These are phyloP conservation scores for Exutisphaerella laricina DNA, from an alignment of 2,329 filamentous ascomycete species.

Conservation along the genomic window DNA sequence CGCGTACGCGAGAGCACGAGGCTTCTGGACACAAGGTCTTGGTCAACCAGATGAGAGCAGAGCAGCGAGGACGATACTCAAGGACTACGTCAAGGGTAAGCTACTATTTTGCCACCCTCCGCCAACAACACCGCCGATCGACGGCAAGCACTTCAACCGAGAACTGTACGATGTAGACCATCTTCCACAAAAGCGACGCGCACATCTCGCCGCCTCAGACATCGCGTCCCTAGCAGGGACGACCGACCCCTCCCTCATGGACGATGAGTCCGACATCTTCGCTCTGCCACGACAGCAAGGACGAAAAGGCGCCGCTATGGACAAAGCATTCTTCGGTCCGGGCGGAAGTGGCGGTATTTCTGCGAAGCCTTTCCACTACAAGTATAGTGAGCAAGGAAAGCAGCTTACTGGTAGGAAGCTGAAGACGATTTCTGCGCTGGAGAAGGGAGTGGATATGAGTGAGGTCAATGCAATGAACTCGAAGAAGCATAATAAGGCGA, in stretches of 20 bases:
- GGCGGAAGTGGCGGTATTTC: constrained; percentile 59
- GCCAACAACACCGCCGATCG: constrained; percentile 58
- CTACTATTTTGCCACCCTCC: constrained; percentile 88
- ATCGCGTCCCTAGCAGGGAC: constrained; percentile 30
- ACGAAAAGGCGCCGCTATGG: constrained; percentile 68
- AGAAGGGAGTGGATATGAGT: constrained; percentile 76
- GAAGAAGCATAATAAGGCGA: constrained; percentile 96
- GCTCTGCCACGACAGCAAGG: constrained; percentile 47
- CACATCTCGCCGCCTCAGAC: constrained; percentile 52
- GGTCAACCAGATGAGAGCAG: constrained; percentile 91
- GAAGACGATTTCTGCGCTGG: constrained; percentile 70
- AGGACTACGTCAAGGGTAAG: constrained; percentile 97
- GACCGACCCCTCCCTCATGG: constrained; percentile 39
- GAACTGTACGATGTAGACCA: constrained; percentile 82
- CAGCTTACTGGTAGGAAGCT: constrained; percentile 78
- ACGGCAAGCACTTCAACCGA: constrained; percentile 73
- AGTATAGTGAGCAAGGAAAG: constrained; percentile 84
- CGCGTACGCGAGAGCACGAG: constrained; percentile 81
- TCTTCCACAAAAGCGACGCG: constrained; percentile 73
- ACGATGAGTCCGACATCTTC: constrained; percentile 48
- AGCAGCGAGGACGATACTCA: constrained; percentile 81
- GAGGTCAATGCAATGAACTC: constrained; percentile 58
- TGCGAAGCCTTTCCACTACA: constrained; percentile 78
- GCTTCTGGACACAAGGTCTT: constrained; percentile 77
- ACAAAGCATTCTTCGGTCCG: constrained; percentile 82